Evolutionary conservation across 108 stramenopile genomes (phyloP).

Genomic region (Cylindrotheca fusiformis): DNA sequence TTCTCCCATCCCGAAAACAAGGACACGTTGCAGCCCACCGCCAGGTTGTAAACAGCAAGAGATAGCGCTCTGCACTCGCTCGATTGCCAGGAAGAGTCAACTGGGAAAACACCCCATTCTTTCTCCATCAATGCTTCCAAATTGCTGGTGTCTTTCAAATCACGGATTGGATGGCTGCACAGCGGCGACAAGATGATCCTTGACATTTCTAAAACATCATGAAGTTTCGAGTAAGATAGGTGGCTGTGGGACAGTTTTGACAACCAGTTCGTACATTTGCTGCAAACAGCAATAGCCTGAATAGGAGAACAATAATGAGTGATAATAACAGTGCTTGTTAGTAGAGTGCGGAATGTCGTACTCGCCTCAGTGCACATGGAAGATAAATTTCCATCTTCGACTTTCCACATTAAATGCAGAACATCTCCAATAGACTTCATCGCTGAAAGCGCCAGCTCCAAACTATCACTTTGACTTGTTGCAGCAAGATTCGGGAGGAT

Average conservation of each 20-base stretch:
- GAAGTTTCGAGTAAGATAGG: constrained; percentile 2
- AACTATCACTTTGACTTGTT: background rate
- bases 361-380: constrained; percentile 30
- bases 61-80: constrained; percentile 43
- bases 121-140: background rate
- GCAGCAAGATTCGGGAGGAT: background rate
- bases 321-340: background rate
- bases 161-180: constrained; percentile 7
- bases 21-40: constrained; percentile 71
- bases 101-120: constrained; percentile 25
- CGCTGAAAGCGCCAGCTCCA: constrained; percentile 4
- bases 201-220: constrained; percentile 6
- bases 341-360: background rate
- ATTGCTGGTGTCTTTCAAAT: background rate
- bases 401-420: constrained; percentile 21
- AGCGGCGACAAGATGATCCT: constrained; percentile 17
- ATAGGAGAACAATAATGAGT: background rate
- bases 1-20: constrained; percentile 81
- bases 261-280: constrained; percentile 23
- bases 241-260: background rate
- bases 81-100: constrained; percentile 47
- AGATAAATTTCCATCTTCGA: constrained; percentile 24
- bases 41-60: constrained; percentile 55
- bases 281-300: constrained; percentile 11
- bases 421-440: constrained; percentile 8